Evolutionary conservation across 805 yeast genomes (phyloP), one percentile per base, ranked within the genome.

Genomic region (Pichia nakasei): DNA sequence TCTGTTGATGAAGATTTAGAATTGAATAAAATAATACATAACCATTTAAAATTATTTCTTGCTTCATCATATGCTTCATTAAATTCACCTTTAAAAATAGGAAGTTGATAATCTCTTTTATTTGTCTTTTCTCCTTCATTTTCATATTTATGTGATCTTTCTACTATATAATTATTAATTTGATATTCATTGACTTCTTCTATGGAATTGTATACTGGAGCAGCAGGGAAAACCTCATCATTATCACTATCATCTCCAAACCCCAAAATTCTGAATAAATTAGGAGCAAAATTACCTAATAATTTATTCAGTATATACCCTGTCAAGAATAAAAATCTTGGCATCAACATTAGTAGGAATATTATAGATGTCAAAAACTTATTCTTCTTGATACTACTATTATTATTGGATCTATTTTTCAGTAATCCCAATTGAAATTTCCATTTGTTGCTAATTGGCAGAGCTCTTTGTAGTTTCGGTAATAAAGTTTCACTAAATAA

Each of bases 21-120:
- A 51, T 76, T 73, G 5, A 81, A 60, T 34, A 81, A 59, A 32
- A 79, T 66, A 6, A 80, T 67, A 52, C 79, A 66, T 22, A 82
- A 55, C 62, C 77, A 80, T 55, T 73, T 73, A 27, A 66, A 59
- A 21, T 70, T 66, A 6, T 57, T 51, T 47, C 66, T 67, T 17
- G 73, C 64, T 19, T 52, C 46, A 19, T 61, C 59, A 42, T 65
- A 64, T 1, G 72, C 69, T n/a, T 64, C 67, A 48, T 73, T 73
- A 50, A 69, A 73, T 15, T 62, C 60, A 4, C 62, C 62, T 5
- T 59, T 58, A 38, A 51, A 61, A 17, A 66, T 45, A 1, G 51
- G 52, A 37, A 65, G 46, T n/a, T 41, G 15, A 5, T 17, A 19
- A 35, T 60, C 63, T 2, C 53, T 38, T 1, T 57, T 6, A 27